Evolutionary conservation across 352 stramenopile species (phyloP), one percentile per base, ranked within the genome.

Genomic region (Phytopythium aichiense): DNA sequence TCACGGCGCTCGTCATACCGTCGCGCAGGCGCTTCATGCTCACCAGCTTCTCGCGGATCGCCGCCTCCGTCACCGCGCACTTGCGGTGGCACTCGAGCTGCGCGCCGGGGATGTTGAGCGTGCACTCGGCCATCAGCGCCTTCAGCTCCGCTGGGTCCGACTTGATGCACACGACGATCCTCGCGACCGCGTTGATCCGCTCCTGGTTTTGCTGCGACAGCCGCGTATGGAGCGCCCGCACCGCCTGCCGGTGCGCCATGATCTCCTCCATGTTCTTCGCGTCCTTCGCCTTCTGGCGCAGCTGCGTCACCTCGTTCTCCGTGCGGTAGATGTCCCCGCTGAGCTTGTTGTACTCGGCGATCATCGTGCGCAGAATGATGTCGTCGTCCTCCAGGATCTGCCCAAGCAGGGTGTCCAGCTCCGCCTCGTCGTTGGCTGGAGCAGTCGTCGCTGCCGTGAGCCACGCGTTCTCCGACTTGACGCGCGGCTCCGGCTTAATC

Each of bases 1-100:
- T 72, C 35, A 93, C 78, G n/a, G 81, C 58, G 11, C 89, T 75
- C 37, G 87, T 73, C 75, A 93, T 76, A 3, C 84, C 62, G 25
- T 63, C 68, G 55, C 88, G 77, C 49, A 77, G 66, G 43, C 33
- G 61, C 7, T 67, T 57, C 7, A 91, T 66, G 16, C 56, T 61
- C 25, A 61, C 48, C 25, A 72, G 53, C 20, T 79, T 79, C 2
- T 68, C 58, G 25, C 62, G 64, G 46, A 93, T 85, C 22, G 43
- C 57, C 2, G 71, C 68, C 52, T 89, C 72, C 0, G 84, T 22
- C 12, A 64, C 64, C 11, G 72, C 74, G 40, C 81, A 89, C 5
- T 77, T 76, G 1, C 71, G 71, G 53, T 93, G 84, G 40, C 72
- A 79, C 15, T 77, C 64, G 2, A 58, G 52, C 60, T 88, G 74